phyloP scores from a whole-genome alignment of 192 early-diverging fungal genomes.

The Backusella australiensis region DNA sequence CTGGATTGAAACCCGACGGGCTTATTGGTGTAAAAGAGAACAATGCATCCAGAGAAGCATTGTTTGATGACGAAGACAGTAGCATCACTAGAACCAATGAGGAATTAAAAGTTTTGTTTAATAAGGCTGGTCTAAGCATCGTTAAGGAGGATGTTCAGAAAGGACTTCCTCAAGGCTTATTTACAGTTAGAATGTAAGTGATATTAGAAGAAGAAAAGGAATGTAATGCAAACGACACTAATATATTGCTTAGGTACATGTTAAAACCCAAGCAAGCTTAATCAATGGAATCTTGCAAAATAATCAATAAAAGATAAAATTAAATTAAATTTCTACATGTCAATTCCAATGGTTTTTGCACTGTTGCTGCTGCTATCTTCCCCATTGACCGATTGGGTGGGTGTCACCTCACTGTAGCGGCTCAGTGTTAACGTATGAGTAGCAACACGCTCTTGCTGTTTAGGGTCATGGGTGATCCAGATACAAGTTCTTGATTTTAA shows the following conservation, averaged over 20 bases:
- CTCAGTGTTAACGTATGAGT: conserved; percentile 24
- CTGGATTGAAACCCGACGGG: conserved; percentile 62
- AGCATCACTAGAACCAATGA: conserved; percentile 71
- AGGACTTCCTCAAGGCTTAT: conserved; percentile 66
- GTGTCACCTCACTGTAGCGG: not conserved
- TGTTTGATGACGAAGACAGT: conserved; percentile 82
- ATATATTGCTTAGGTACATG: conserved; percentile 13
- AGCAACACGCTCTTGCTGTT: conserved; percentile 62
- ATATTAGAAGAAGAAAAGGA: not conserved
- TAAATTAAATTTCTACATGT: not conserved
- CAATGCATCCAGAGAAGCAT: conserved; percentile 56
- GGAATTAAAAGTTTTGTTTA: conserved; percentile 61
- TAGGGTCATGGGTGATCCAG: conserved; percentile 79
- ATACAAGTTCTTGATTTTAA: conserved; percentile 64
- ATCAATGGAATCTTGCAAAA: not conserved
- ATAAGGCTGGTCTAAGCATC: conserved; percentile 56
- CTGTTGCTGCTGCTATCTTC: not conserved
- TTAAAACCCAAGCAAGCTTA: conserved; percentile 7
- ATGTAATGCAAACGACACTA: not conserved
- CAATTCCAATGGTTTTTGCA: not conserved
- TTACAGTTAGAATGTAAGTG: conserved; percentile 70
- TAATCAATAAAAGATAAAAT: not conserved
- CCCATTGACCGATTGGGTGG: not conserved
- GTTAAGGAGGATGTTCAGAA: conserved; percentile 63
- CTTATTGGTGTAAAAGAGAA: conserved; percentile 95